Conservation (phyloP, 305 asterid genomes). For the Galium porrigens region DNA sequence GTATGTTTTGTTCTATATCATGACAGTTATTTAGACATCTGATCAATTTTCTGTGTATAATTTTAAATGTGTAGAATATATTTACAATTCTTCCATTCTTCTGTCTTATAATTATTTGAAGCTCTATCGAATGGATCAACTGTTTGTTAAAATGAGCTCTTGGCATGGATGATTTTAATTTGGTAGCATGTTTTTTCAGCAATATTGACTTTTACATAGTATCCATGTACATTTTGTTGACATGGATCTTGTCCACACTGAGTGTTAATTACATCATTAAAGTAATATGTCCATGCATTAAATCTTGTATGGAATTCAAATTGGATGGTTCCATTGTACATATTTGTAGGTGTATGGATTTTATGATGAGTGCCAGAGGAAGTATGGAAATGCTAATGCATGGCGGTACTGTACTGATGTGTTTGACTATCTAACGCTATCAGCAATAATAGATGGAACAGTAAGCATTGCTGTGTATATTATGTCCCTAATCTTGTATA, state of each 20-base stretch:
- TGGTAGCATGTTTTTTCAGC: not conserved
- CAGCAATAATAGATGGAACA: conserved; percentile 93
- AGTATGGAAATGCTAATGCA: conserved; percentile 92
- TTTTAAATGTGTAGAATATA: not conserved
- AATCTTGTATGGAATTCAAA: not conserved
- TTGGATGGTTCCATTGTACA: conserved; percentile 5
- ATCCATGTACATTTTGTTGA: not conserved
- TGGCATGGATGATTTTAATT: too few species aligned
- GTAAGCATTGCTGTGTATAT: conserved; percentile 25
- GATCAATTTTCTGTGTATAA: not conserved
- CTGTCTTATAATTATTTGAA: not conserved
- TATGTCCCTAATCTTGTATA: conserved; percentile 4
- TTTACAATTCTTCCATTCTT: not conserved
- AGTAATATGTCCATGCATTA: not conserved
- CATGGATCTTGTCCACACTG: not conserved
- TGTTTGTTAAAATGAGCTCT: not conserved
- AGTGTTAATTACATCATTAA: not conserved
- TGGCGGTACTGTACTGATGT: conserved; percentile 99
- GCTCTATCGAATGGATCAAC: not conserved
- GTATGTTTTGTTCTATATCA: not conserved
- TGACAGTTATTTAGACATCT: not conserved
- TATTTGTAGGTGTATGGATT: conserved; percentile 79
- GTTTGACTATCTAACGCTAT: conserved; percentile 79
- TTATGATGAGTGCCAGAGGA: conserved; percentile 94
- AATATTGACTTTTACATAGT: not conserved